These are phyloP conservation scores for Alliaria petiolata DNA, from an alignment of 345 rosid species.

Conservation along the genomic window DNA sequence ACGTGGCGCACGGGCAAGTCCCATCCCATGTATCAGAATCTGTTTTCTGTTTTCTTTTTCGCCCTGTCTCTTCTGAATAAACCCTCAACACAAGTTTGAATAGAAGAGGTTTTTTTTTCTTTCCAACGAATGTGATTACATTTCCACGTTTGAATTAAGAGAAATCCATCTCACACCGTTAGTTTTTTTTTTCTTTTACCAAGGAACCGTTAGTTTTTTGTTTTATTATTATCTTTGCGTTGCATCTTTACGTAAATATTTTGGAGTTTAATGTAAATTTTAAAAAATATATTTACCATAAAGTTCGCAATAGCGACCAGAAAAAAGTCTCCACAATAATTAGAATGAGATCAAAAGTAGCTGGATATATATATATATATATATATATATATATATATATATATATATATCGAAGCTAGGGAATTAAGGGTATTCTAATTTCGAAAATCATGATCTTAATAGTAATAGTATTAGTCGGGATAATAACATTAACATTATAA, in stretches of 20 bases:
- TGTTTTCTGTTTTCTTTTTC: neutral
- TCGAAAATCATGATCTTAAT: too few relatives aligned
- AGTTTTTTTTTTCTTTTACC: too few relatives aligned
- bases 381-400: too few relatives aligned
- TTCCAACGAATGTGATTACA: neutral
- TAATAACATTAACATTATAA: too few relatives aligned
- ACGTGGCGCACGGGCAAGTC: slow-evolving; percentile 17
- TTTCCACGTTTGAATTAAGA: slow-evolving; percentile 1
- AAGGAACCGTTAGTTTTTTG: too few relatives aligned
- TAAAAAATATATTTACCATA: neutral
- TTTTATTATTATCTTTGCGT: too few relatives aligned
- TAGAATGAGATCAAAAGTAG: neutral
- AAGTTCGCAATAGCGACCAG: too few relatives aligned
- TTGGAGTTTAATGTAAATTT: neutral
- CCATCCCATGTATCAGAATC: slow-evolving; percentile 20
- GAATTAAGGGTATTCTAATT: too few relatives aligned
- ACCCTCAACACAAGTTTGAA: slow-evolving; percentile 1
- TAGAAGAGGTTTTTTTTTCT: neutral
- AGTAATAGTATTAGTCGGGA: too few relatives aligned
- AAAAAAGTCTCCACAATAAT: neutral
- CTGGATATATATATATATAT: too few relatives aligned
- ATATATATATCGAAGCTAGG: too few relatives aligned
- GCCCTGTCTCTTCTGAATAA: neutral
- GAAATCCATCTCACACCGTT: neutral
- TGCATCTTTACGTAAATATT: neutral